Base-by-base conservation (phyloP, 192 early-diverging fungal genomes). In the Cladochytrium replicatum region DNA sequence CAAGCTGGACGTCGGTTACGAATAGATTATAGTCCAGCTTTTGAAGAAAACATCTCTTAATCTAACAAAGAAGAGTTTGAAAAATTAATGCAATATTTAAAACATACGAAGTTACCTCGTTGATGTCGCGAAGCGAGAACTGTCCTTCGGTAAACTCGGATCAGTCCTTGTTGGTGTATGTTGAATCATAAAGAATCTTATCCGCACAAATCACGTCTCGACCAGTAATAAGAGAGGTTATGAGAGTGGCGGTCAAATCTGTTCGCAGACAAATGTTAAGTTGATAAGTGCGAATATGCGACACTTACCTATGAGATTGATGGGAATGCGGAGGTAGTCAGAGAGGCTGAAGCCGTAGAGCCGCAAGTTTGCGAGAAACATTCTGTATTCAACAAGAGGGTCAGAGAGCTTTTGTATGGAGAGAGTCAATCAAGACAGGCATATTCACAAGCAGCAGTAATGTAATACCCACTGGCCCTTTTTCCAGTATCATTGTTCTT, bases 121-220 rank as follows among this genome's bases (percentile, higher is more conserved):
- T 57, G 31, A 57, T 58, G 27, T 57, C 54, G 13, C 13, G n/a
- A 21, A 57, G 54, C 0, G 55, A 4, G 28, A 45, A 57, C 13
- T 29, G 54, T 23, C 32, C 41, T 15, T 57, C 54, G 7, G 41
- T 47, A 29, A 57, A 57, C 13, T 58, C 29, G 29, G 32, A 30
- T 54, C 55, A 57, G 32, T 57, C 54, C 1, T 2, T 17, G 42
- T 57, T 57, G 2, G 55, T 32, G 34, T 57, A 57, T 3, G 55
- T 57, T 47, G 55, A 34, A 39, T 57, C 55, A 43, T 57, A 52
- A 21, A 57, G 34, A 46, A 38, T 43, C 54, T 57, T 57, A 39
- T 57, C 55, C 6, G 55, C 55, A 32, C 49, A 53, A 48, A 57
- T 57, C 26, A 57, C 54, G 42, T 50, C 42, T 46, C 50, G 50